These are phyloP conservation scores for Pythium apleroticum DNA, from an alignment of 352 stramenopile genomes.

Conservation along the genomic window DNA sequence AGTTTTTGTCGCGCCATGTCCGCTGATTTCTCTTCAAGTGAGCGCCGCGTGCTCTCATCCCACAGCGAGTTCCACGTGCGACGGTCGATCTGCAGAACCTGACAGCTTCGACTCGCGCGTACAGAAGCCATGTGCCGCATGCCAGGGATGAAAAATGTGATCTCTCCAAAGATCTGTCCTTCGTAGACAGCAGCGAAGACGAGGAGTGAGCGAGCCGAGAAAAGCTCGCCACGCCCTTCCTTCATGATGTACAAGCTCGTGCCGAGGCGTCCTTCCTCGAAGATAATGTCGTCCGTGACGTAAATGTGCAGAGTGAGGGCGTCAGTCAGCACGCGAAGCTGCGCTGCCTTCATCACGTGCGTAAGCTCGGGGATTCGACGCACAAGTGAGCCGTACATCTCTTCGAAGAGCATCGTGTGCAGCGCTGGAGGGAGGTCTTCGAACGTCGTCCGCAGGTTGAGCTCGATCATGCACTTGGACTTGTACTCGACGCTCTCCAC, in stretches of 20 bases:
- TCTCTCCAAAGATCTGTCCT: constrained; percentile 54
- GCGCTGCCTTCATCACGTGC: constrained; percentile 25
- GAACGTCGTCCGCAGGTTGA: constrained; percentile 42
- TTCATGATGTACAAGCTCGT: constrained; percentile 57
- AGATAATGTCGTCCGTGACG: constrained; percentile 58
- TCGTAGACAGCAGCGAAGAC: constrained; percentile 35
- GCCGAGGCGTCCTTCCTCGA: constrained; percentile 39
- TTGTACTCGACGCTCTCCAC: constrained; percentile 59
- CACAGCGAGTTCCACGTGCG: constrained; percentile 50
- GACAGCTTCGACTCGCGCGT: constrained; percentile 50
- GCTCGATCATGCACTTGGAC: constrained; percentile 46
- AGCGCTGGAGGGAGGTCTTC: constrained; percentile 41
- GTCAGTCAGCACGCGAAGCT: constrained; percentile 47
- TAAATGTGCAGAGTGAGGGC: constrained; percentile 55
- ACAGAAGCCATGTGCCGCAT: constrained; percentile 36
- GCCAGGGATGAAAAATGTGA: constrained; percentile 55
- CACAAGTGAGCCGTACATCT: constrained; percentile 51
- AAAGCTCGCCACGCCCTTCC: constrained; percentile 47
- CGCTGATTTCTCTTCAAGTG: constrained; percentile 41
- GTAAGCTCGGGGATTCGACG: constrained; percentile 37
- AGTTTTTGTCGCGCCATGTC: constrained; percentile 11
- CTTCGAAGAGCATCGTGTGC: constrained; percentile 40
- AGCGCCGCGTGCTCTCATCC: constrained; percentile 33
- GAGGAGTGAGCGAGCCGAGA: constrained; percentile 32
- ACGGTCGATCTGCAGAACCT: constrained; percentile 55